These are phyloP conservation scores for Arachnomyces sp. DNA, from an alignment of 2,329 filamentous ascomycete genomes.

Conservation along the genomic window DNA sequence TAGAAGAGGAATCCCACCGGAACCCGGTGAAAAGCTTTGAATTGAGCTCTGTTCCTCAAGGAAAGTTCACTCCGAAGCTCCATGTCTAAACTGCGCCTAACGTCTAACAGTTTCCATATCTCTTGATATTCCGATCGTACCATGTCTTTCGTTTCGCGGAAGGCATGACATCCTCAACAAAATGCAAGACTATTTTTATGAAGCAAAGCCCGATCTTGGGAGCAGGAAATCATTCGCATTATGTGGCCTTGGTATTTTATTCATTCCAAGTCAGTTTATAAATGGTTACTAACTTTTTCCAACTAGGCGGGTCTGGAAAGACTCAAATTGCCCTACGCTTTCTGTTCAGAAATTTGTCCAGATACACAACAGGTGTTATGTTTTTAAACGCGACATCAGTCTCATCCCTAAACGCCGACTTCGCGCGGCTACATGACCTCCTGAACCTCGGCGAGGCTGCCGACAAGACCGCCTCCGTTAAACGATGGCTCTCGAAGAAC, in stretches of 20 bases:
- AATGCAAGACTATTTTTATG: no score
- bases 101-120: no score
- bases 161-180: no score
- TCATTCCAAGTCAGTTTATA: not conserved
- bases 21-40: no score
- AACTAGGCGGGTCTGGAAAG: conserved; percentile 6
- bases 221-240: conserved; percentile 2
- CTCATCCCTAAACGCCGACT: not conserved
- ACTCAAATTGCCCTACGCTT: conserved; percentile 5
- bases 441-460: not conserved
- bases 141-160: no score
- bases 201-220: no score
- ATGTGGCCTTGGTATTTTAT: conserved; percentile 2
- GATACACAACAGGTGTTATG: conserved; percentile 2
- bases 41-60: no score
- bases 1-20: no score
- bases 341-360: not conserved
- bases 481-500: conserved; percentile 5
- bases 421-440: not conserved
- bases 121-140: no score
- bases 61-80: no score
- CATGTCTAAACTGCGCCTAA: no score
- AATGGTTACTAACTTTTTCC: not conserved
- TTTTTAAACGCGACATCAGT: conserved; percentile 2
- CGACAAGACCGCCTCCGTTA: not conserved